Conservation (phyloP, 1,284 basidiomycete genomes). For the Melanopsichium pennsylvanicum region DNA sequence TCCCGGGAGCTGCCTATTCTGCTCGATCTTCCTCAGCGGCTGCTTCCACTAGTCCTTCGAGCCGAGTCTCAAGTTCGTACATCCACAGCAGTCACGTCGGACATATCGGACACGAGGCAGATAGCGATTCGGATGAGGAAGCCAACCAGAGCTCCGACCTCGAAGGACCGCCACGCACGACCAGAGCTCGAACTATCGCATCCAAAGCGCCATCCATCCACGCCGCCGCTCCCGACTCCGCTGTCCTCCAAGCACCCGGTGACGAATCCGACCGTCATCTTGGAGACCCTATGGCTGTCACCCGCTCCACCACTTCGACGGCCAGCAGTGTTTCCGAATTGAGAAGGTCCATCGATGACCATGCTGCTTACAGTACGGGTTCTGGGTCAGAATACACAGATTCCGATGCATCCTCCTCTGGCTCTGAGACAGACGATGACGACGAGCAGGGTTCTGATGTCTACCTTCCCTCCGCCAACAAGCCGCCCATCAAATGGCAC, state of each 20-base stretch:
- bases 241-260: conserved; percentile 38
- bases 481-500: conserved; percentile 88
- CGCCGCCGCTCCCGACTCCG: conserved; percentile 10
- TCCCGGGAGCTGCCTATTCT: conserved; percentile 27
- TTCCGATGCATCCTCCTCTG: conserved; percentile 26
- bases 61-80: conserved; percentile 32
- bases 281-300: conserved; percentile 48
- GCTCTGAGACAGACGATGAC: conserved; percentile 32
- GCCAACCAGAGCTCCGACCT: conserved; percentile 50
- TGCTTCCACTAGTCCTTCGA: conserved; percentile 46
- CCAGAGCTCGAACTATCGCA: conserved; percentile 56
- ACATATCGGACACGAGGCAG: conserved; percentile 61
- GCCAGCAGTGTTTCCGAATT: conserved; percentile 44
- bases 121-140: conserved; percentile 63
- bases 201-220: conserved; percentile 50
- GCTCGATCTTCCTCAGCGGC: conserved; percentile 28
- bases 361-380: conserved; percentile 35
- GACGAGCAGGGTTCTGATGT: conserved; percentile 16
- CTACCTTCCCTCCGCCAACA: conserved; percentile 23
- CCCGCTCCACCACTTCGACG: conserved; percentile 34
- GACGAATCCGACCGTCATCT: conserved; percentile 51
- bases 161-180: conserved; percentile 20
- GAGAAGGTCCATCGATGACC: conserved; percentile 53
- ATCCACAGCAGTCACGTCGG: conserved; percentile 67
- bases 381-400: conserved; percentile 48